phyloP scores from a whole-genome alignment of 306 rosid species.

The Lupinus albus region DNA sequence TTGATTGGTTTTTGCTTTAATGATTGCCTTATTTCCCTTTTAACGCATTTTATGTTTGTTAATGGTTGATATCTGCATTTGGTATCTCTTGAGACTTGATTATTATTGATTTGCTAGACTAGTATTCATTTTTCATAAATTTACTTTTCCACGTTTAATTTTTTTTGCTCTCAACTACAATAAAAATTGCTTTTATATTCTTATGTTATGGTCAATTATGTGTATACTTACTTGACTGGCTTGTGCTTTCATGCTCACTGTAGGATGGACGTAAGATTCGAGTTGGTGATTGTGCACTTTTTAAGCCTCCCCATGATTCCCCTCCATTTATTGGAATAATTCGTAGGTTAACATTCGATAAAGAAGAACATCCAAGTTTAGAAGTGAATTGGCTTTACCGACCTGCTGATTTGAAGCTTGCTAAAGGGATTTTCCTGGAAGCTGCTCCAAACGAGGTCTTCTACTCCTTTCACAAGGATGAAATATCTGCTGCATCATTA shows the following conservation, averaged over 20 bases:
- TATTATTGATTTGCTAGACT: not conserved
- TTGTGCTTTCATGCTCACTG: not conserved
- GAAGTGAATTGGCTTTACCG: slow-evolving; percentile 94
- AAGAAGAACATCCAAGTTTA: slow-evolving; percentile 58
- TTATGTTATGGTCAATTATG: not conserved
- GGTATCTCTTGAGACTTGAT: not conserved
- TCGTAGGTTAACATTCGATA: slow-evolving; percentile 57
- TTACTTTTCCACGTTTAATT: not conserved
- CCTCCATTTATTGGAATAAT: slow-evolving; percentile 96
- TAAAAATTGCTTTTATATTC: not conserved
- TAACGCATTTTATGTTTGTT: not conserved
- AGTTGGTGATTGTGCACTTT: slow-evolving; percentile 94
- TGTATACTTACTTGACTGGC: not conserved
- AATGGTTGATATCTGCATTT: not conserved
- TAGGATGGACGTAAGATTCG: slow-evolving; percentile 94
- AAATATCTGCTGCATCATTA: slow-evolving; percentile 88
- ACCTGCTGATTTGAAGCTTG: slow-evolving; percentile 78
- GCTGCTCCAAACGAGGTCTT: slow-evolving; percentile 94
- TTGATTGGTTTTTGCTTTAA: no score
- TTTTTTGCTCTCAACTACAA: not conserved
- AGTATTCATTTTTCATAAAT: not conserved
- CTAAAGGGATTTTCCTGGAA: slow-evolving; percentile 67
- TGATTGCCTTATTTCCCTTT: not conserved
- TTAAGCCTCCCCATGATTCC: slow-evolving; percentile 83
- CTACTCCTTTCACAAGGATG: slow-evolving; percentile 95